Conservation (phyloP, 1,284 basidiomycete genomes). For the Ustilago esculenta region DNA sequence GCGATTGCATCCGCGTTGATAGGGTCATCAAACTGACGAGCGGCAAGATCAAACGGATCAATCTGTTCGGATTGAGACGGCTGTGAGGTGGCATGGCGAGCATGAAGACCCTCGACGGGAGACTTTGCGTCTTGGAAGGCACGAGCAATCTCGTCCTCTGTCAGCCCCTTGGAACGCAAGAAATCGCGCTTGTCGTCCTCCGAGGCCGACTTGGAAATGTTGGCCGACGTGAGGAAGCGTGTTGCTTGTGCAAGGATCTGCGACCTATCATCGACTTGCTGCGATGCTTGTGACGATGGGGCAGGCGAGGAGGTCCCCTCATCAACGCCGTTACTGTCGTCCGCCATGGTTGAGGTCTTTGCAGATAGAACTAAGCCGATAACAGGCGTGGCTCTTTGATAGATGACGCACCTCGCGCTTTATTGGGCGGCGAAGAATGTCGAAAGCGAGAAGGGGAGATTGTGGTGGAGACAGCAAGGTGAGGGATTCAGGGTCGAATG, state of each 20-base stretch:
- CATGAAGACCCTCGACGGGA: constrained; percentile 28
- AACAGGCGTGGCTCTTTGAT: no score
- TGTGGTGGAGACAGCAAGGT: background rate
- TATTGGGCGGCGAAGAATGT: no score
- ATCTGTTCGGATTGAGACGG: constrained; percentile 4
- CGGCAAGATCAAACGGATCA: constrained; percentile 48
- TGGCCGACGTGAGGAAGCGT: constrained; percentile 60
- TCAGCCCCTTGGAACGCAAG: constrained; percentile 57
- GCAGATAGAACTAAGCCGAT: no score
- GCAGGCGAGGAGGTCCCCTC: constrained; percentile 10
- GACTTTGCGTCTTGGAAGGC: constrained; percentile 54
- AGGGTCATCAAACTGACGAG: constrained; percentile 55
- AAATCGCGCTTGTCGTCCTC: constrained; percentile 53
- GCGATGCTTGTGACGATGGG: background rate
- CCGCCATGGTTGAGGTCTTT: constrained; percentile 10
- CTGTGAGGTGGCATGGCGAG: constrained; percentile 2
- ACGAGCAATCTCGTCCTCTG: constrained; percentile 52
- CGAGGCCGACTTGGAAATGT: constrained; percentile 27
- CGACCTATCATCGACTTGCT: constrained; percentile 11
- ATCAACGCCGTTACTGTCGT: constrained; percentile 12
- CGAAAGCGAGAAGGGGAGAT: background rate
- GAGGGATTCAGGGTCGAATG: background rate
- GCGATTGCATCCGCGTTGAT: constrained; percentile 30
- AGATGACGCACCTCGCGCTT: no score
- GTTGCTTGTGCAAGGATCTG: constrained; percentile 61